Conservation (phyloP, 306 rosid genomes). For the Erythrophleum fordii region DNA sequence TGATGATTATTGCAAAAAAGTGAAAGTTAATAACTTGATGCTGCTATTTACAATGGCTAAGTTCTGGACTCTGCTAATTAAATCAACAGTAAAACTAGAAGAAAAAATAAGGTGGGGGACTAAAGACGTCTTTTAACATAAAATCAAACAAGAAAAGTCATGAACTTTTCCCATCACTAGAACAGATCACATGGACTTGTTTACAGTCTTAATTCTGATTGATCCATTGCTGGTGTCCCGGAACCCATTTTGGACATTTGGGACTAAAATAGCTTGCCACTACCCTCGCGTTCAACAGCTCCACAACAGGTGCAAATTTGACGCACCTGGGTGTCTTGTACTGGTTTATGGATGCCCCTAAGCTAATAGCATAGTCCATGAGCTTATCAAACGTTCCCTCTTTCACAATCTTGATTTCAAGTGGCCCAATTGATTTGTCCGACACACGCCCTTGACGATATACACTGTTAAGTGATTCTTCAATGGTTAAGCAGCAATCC, state of each 20-base stretch:
- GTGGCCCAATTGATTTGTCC: constrained; percentile 87
- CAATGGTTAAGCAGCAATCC: constrained; percentile 81
- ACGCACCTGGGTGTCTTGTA: constrained; percentile 95
- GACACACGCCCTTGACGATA: constrained; percentile 87
- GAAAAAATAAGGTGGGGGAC: neutral
- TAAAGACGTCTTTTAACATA: constrained; percentile 27
- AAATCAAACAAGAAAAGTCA: constrained; percentile 36
- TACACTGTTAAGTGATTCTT: constrained; percentile 84
- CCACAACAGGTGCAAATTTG: constrained; percentile 76
- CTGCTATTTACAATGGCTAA: constrained; percentile 52
- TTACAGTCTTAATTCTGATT: constrained; percentile 42
- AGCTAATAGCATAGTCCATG: constrained; percentile 88
- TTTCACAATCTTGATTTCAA: constrained; percentile 80
- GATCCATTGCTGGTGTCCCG: constrained; percentile 78
- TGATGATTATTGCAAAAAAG: constrained; percentile 34
- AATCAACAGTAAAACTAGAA: constrained; percentile 8
- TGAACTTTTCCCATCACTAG: constrained; percentile 32
- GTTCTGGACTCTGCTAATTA: constrained; percentile 34
- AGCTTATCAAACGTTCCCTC: constrained; percentile 86
- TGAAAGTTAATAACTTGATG: constrained; percentile 32
- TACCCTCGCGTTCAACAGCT: constrained; percentile 77
- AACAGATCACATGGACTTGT: constrained; percentile 36
- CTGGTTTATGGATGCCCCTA: constrained; percentile 90
- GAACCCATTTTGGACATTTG: constrained; percentile 86
- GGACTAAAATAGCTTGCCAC: constrained; percentile 67